Percentiles rank a stretch among this genome's conserved stretches.
These are phyloP conservation scores for Podila horticola DNA, from an alignment of 192 early-diverging fungal genomes.

Conservation along the genomic window DNA sequence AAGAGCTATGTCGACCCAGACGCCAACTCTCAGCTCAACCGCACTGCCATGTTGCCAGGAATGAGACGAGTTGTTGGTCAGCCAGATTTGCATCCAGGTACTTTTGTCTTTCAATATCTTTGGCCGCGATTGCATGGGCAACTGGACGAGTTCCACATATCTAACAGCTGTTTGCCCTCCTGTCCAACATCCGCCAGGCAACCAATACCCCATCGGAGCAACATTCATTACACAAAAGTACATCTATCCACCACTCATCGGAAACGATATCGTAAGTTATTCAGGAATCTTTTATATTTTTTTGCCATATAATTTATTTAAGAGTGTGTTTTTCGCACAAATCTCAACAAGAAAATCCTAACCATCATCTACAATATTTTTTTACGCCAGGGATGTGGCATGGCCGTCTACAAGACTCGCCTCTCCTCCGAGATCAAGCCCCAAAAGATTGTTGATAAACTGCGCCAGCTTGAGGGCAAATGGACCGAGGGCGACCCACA, in stretches of 20 bases:
- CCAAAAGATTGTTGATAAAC: slow-evolving; percentile 51
- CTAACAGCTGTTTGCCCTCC: slow-evolving; percentile 54
- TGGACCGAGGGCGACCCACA: slow-evolving; percentile 57
- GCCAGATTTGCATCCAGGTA: slow-evolving; percentile 67
- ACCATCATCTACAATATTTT: too few species aligned
- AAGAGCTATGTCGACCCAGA: slow-evolving; percentile 55
- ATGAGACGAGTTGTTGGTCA: slow-evolving; percentile 60
- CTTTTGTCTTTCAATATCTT: not conserved
- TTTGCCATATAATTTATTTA: too few species aligned
- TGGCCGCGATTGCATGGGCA: slow-evolving; percentile 21
- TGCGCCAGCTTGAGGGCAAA: slow-evolving; percentile 49
- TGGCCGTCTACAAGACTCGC: slow-evolving; percentile 57
- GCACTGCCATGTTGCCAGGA: slow-evolving; percentile 55
- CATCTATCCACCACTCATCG: slow-evolving; percentile 68
- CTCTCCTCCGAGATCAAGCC: slow-evolving; percentile 47
- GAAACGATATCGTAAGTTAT: slow-evolving; percentile 56
- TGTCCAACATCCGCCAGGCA: slow-evolving; percentile 57
- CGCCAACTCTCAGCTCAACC: slow-evolving; percentile 57
- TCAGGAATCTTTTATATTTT: slow-evolving; percentile 1
- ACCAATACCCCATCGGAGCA: slow-evolving; percentile 59
- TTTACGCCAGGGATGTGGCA: slow-evolving; percentile 61
- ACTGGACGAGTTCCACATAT: slow-evolving; percentile 58
- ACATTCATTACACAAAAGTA: slow-evolving; percentile 56
- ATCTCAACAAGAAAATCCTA: too few species aligned
- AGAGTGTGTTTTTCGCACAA: not conserved